Conservation (phyloP, 2,329 filamentous ascomycete species). For the Colletotrichum coccodes region DNA sequence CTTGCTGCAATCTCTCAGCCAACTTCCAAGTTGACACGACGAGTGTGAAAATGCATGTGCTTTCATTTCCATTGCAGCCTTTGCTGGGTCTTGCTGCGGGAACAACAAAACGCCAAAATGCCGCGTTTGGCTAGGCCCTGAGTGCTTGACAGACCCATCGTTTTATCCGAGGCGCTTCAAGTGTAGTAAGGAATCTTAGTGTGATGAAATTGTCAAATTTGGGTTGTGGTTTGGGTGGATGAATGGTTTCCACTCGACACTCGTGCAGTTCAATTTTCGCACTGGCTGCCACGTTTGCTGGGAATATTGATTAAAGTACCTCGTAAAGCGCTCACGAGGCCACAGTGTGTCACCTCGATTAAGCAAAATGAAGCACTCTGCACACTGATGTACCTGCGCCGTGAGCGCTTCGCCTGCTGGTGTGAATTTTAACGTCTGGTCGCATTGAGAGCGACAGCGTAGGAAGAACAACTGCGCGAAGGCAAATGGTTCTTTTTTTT, state of each 20-base stretch:
- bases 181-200: constrained; percentile 1
- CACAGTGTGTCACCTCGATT: neutral
- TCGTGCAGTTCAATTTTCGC: neutral
- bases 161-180: neutral
- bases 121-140: constrained; percentile 18
- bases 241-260: neutral
- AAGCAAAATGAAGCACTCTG: constrained; percentile 3
- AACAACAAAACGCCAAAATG: constrained; percentile 21
- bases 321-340: neutral
- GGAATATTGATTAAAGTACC: neutral
- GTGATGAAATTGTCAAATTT: constrained; percentile 2
- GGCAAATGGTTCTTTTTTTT: neutral
- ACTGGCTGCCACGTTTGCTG: neutral
- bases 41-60: neutral
- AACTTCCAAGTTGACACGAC: constrained; percentile 5
- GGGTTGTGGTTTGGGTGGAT: neutral
- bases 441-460: neutral
- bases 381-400: neutral
- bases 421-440: neutral
- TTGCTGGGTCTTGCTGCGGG: constrained; percentile 16
- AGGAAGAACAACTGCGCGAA: neutral
- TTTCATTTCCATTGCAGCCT: constrained; percentile 14
- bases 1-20: constrained; percentile 23
- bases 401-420: neutral
- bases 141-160: neutral